A percentile compares a stretch with the other conserved stretches of the same genome.
Evolutionary conservation across 139 green algal genomes (phyloP).

Genomic region (Haematococcus sp.): DNA sequence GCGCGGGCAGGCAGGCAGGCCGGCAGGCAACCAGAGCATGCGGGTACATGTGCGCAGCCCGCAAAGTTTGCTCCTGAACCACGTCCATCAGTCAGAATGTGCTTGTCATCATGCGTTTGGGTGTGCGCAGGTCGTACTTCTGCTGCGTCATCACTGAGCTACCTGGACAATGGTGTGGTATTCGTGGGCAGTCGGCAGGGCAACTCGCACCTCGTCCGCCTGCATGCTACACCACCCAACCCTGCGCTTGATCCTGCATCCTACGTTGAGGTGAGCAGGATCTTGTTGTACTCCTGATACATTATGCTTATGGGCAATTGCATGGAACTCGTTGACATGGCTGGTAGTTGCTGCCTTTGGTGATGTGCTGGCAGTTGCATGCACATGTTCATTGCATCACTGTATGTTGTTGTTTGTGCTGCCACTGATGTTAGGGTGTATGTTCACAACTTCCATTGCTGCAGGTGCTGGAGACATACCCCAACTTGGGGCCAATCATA

Average conservation of each 20-base stretch:
- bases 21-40: too few species aligned
- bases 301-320: not conserved
- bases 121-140: conserved; percentile 55
- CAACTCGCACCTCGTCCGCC: conserved; percentile 82
- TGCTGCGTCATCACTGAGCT: conserved; percentile 72
- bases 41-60: too few species aligned
- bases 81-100: not conserved
- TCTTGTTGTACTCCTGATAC: not conserved
- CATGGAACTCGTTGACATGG: not conserved
- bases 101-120: not conserved
- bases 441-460: not conserved
- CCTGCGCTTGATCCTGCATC: not conserved
- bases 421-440: not conserved
- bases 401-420: too few species aligned
- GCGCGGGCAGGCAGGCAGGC: too few species aligned
- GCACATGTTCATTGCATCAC: not conserved
- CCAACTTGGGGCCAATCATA: conserved; percentile 93
- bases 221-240: conserved; percentile 47
- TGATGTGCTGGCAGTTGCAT: too few species aligned
- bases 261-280: conserved; percentile 33
- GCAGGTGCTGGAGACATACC: conserved; percentile 85
- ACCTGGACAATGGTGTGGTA: conserved; percentile 92
- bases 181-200: conserved; percentile 77
- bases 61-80: not conserved
- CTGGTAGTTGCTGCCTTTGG: too few species aligned